A percentile compares a stretch with the other conserved stretches of the same genome.
These are phyloP conservation scores for Diutina catenulata DNA, from an alignment of 1,139 yeast species.

Conservation along the genomic window DNA sequence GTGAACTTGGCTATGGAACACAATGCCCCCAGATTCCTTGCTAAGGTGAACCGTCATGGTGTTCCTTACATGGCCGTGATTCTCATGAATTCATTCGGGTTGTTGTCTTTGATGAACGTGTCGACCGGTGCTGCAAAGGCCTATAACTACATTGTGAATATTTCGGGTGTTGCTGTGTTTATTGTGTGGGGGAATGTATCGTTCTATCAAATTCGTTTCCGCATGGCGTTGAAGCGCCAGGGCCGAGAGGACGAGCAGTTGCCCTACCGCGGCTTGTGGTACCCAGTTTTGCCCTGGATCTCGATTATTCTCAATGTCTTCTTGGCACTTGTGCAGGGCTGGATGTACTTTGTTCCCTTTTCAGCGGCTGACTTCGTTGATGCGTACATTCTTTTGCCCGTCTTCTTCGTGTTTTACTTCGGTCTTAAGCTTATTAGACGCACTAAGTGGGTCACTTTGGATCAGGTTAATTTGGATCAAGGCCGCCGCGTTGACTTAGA, in stretches of 20 bases:
- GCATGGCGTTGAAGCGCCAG: slow-evolving; percentile 36
- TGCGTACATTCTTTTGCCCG: slow-evolving; percentile 51
- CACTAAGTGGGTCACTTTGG: slow-evolving; percentile 30
- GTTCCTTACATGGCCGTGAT: slow-evolving; percentile 41
- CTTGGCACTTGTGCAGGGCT: slow-evolving; percentile 55
- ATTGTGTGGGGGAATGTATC: slow-evolving; percentile 41
- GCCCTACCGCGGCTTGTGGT: slow-evolving; percentile 41
- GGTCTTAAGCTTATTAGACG: slow-evolving; percentile 29
- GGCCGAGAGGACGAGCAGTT: slow-evolving; percentile 36
- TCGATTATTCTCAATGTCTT: slow-evolving; percentile 41
- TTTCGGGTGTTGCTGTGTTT: slow-evolving; percentile 46
- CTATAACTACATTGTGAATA: slow-evolving; percentile 38
- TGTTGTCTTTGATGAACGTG: slow-evolving; percentile 38
- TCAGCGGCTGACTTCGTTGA: slow-evolving; percentile 51
- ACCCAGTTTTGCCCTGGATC: slow-evolving; percentile 40
- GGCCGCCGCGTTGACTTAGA: slow-evolving; percentile 27
- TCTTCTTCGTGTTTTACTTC: slow-evolving; percentile 33
- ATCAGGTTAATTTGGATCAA: slow-evolving; percentile 34
- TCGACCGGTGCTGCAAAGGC: slow-evolving; percentile 44
- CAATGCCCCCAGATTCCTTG: slow-evolving; percentile 33
- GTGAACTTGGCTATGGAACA: slow-evolving; percentile 41
- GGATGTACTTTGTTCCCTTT: slow-evolving; percentile 55
- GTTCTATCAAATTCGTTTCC: slow-evolving; percentile 34
- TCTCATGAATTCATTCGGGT: slow-evolving; percentile 35
- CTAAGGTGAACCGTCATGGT: slow-evolving; percentile 32